Percentiles rank a stretch among this genome's conserved stretches.
Evolutionary conservation across 73 alveolate genomes (phyloP).

Genomic region (Paramecium tetraurelia): DNA sequence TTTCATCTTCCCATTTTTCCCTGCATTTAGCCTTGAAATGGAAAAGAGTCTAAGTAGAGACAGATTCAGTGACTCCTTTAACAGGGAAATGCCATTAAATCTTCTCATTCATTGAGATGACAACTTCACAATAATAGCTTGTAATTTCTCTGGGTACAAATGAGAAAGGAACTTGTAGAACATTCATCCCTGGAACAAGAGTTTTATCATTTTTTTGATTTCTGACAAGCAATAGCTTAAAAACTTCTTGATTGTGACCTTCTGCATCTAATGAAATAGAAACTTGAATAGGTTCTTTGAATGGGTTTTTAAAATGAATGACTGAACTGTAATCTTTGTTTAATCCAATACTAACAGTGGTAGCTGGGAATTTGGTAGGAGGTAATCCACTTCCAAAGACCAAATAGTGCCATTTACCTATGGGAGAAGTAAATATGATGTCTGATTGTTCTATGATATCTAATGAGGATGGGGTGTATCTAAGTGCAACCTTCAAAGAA

Average conservation of each 20-base stretch:
- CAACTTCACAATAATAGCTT: constrained; percentile 94
- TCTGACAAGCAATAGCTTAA: constrained; percentile 82
- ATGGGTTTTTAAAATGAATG: constrained; percentile 96
- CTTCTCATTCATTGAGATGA: constrained; percentile 75
- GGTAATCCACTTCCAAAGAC: constrained; percentile 95
- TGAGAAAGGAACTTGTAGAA: constrained; percentile 81
- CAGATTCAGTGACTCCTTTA: constrained; percentile 61
- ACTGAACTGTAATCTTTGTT: constrained; percentile 94
- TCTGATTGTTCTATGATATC: constrained; percentile 85
- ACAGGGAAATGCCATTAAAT: constrained; percentile 64
- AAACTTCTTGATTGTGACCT: constrained; percentile 80
- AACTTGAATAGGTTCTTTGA: constrained; percentile 89
- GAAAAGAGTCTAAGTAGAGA: constrained; percentile 22
- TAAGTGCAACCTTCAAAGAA: constrained; percentile 77
- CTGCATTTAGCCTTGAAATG: constrained; percentile 58
- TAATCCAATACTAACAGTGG: constrained; percentile 90
- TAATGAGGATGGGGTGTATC: constrained; percentile 91
- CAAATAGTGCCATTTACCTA: constrained; percentile 97
- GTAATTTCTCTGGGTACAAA: constrained; percentile 88
- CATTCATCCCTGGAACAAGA: constrained; percentile 91
- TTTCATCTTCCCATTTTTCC: constrained; percentile 52
- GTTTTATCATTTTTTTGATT: constrained; percentile 85
- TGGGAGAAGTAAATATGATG: constrained; percentile 79
- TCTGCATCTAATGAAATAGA: constrained; percentile 71
- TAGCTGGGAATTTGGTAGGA: constrained; percentile 96